These are phyloP conservation scores for Coniferiporia weirii DNA, from an alignment of 1,284 basidiomycete species.

Conservation along the genomic window DNA sequence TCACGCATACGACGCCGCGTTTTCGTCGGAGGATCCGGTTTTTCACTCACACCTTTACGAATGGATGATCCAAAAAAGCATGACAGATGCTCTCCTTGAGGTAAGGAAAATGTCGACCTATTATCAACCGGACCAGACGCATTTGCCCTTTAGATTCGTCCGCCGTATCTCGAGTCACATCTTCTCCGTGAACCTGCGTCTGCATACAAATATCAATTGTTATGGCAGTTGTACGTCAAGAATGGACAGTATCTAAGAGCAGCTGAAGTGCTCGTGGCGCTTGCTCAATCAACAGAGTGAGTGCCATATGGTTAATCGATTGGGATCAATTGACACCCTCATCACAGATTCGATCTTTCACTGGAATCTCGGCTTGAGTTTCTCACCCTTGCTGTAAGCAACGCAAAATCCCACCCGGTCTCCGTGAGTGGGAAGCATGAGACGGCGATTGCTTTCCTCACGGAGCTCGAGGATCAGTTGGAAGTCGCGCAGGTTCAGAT, in stretches of 20 bases:
- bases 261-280: slow-evolving; percentile 78
- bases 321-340: slow-evolving; percentile 1
- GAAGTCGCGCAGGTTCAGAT: slow-evolving; percentile 97
- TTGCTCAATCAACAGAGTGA: slow-evolving; percentile 85
- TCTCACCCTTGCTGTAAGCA: slow-evolving; percentile 89
- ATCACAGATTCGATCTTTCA: slow-evolving; percentile 56
- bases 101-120: slow-evolving; percentile 35
- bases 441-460: slow-evolving; percentile 85
- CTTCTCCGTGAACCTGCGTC: slow-evolving; percentile 78
- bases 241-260: slow-evolving; percentile 82
- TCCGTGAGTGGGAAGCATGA: slow-evolving; percentile 73
- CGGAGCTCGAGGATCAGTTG: slow-evolving; percentile 91
- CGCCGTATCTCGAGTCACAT: slow-evolving; percentile 83
- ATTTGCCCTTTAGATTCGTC: slow-evolving; percentile 55
- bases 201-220: slow-evolving; percentile 79
- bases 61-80: slow-evolving; percentile 78
- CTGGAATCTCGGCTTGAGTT: slow-evolving; percentile 80
- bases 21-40: slow-evolving; percentile 82
- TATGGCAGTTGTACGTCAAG: slow-evolving; percentile 98
- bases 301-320: slow-evolving; percentile 26
- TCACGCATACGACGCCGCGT: slow-evolving; percentile 78
- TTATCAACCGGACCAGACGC: slow-evolving; percentile 1
- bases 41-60: slow-evolving; percentile 95
- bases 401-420: slow-evolving; percentile 90
- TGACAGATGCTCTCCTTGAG: slow-evolving; percentile 88